Evolutionary conservation across 495 filamentous ascomycete genomes (phyloP).

Genomic region (Annulohypoxylon bovei): DNA sequence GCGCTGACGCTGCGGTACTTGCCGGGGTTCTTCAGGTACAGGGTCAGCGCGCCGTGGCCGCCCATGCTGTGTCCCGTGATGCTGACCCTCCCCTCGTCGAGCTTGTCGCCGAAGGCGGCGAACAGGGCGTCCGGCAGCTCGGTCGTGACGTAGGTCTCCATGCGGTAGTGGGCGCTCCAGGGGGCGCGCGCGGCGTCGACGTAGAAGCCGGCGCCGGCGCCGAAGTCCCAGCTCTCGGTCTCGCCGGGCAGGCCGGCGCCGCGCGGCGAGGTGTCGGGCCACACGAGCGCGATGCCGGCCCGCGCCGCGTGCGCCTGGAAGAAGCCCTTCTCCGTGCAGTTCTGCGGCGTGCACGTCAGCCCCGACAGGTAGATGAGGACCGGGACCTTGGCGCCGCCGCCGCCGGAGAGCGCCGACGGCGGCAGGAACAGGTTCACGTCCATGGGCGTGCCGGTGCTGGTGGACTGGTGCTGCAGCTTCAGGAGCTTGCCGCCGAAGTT

Average conservation of each 20-base stretch:
- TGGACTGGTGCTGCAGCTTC: constrained; percentile 87
- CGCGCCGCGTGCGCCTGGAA: constrained; percentile 83
- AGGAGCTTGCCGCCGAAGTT: constrained; percentile 95
- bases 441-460: constrained; percentile 74
- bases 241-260: constrained; percentile 82
- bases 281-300: constrained; percentile 86
- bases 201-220: constrained; percentile 92
- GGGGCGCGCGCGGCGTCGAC: constrained; percentile 83
- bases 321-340: constrained; percentile 96
- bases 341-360: constrained; percentile 93
- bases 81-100: constrained; percentile 74
- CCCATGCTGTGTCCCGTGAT: constrained; percentile 97
- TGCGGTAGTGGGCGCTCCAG: constrained; percentile 80
- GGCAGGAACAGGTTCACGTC: constrained; percentile 77
- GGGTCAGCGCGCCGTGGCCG: constrained; percentile 90
- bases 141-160: constrained; percentile 88
- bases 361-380: constrained; percentile 95
- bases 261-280: constrained; percentile 93
- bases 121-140: constrained; percentile 86
- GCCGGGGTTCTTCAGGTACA: constrained; percentile 90
- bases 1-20: constrained; percentile 88
- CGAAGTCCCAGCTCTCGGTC: constrained; percentile 89
- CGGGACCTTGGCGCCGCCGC: constrained; percentile 66
- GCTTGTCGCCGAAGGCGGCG: constrained; percentile 63
- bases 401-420: constrained; percentile 55